Evolutionary conservation across 345 rosid genomes (phyloP), one percentile per base, ranked within the genome.

Genomic region (Salix brachista): DNA sequence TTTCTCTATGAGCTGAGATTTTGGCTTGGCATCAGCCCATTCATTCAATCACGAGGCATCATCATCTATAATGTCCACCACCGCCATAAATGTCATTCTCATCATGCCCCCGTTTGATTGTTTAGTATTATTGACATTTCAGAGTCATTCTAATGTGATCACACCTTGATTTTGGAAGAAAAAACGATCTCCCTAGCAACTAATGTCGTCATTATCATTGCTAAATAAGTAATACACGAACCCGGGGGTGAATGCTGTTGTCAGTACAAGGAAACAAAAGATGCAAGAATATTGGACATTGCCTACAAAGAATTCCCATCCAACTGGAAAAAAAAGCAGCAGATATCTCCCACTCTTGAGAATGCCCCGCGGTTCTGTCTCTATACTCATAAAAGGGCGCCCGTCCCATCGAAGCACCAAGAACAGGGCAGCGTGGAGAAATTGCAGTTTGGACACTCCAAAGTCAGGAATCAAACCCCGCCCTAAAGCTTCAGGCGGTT

Each of bases 401-500:
- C 7, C 7, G 7, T 36, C 37, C 37, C 37, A 36, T 36, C 37
- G 37, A 36, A 36, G 37, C 37, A 36, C 7, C 37, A 11, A 11
- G 34, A 32, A 67, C 69, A 50, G 17, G 65, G 75, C 28, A 32
- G 48, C 0, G 2, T 7, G 21, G 5, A 36, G 36, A 58, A 37
- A 30, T 37, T 23, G 52, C 30, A 25, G 14, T 23, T 3, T 54
- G 41, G 41, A 58, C 66, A 23, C 67, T 36, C 50, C 37, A n/a
- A 36, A 23, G 56, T 73, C 56, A 73, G 56, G 36, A 54, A 21
- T 65, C 13, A 13, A 54, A 62, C 37, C 28, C 13, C 64, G 8
- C 42, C 67, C 68, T 32, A 25, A 19, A 44, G 77, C 73, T 54
- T 50, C 69, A 13, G 70, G 58, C 73, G 21, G 67, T 80, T 56